A percentile compares a stretch with the other conserved stretches of the same genome.
Evolutionary conservation across 2,329 filamentous ascomycete species (phyloP).

Genomic region (Diaporthe caulivora): DNA sequence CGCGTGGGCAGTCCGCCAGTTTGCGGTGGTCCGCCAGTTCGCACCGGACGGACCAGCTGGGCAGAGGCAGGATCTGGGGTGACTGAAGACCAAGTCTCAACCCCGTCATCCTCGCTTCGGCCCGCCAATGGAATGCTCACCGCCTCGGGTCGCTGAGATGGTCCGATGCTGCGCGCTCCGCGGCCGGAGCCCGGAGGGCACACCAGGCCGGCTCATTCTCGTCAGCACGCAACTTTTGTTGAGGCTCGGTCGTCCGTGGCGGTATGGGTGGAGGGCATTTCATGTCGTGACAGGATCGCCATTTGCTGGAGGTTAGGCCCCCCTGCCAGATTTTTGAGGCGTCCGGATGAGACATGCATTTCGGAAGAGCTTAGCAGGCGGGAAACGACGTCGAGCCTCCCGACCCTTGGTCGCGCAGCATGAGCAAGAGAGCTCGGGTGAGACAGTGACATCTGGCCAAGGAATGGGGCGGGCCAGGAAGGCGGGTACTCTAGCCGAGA

Average conservation of each 20-base stretch:
- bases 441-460: slow-evolving; percentile 35
- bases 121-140: slow-evolving; percentile 14
- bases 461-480: slow-evolving; percentile 12
- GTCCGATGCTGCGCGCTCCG: not conserved
- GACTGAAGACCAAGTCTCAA: not conserved
- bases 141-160: slow-evolving; percentile 12
- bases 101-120: slow-evolving; percentile 20
- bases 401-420: slow-evolving; percentile 32
- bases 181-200: not conserved
- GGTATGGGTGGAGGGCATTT: not conserved
- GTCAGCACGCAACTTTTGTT: not conserved
- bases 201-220: not conserved
- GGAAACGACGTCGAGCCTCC: slow-evolving; percentile 36
- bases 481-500: slow-evolving; percentile 33
- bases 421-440: slow-evolving; percentile 22
- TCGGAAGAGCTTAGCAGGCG: slow-evolving; percentile 37
- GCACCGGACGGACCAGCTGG: not conserved
- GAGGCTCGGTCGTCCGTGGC: not conserved
- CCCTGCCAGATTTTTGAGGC: slow-evolving; percentile 2
- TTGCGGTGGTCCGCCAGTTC: not conserved
- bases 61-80: slow-evolving; percentile 4
- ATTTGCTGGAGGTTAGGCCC: not conserved
- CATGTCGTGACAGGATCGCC: not conserved
- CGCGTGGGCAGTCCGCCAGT: slow-evolving; percentile 3
- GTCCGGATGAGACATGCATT: slow-evolving; percentile 36